Evolutionary conservation across 345 rosid species (phyloP), one percentile per base, ranked within the genome.

Genomic region (Lumnitzera littorea): DNA sequence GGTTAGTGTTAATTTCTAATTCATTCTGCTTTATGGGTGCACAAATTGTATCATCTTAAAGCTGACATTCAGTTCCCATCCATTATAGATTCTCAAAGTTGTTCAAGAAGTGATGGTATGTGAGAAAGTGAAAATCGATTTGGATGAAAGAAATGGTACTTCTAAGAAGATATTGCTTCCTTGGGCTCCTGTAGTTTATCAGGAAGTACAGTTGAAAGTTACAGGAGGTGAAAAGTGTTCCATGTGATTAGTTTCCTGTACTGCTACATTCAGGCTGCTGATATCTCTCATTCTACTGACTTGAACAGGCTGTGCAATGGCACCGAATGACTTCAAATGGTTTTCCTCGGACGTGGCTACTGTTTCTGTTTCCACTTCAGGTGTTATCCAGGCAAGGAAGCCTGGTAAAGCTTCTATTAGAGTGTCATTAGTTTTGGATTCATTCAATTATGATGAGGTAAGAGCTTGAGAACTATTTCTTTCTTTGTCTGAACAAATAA

Each of bases 391-490:
- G 77, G 96, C 92, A 60, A 91, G 78, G 79, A 87, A 81, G 81
- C 98, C 90, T 58, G 98, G 98, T 57, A 80, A 78, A 79, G 84
- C 91, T 56, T 79, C 78, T 62, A 70, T 92, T 61, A 89, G 75
- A 82, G 98, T 81, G 66, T 79, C 81, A 65, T 92, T 96, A 13
- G 62, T 70, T 72, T 85, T 85, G 61, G 95, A 92, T 78, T 66
- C 87, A 23, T 80, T 78, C 67, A 92, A 92, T 73, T 85, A 78
- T 48, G 98, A 89, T 57, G 96, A 92, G 96, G 98, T 92, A 78
- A 62, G 53, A 52, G 43, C 64, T 55, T 20, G 57, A 12, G 48
- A 46, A 49, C 51, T 51, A 48, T 49, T 27, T 24, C 46, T 70
- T 15, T 56, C 0, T 50, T 46, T 47, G 13, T 57, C 46, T 52